Evolutionary conservation across 495 filamentous ascomycete species (phyloP), one percentile per base, ranked within the genome.

Genomic region (Penicillium longicatenatum): DNA sequence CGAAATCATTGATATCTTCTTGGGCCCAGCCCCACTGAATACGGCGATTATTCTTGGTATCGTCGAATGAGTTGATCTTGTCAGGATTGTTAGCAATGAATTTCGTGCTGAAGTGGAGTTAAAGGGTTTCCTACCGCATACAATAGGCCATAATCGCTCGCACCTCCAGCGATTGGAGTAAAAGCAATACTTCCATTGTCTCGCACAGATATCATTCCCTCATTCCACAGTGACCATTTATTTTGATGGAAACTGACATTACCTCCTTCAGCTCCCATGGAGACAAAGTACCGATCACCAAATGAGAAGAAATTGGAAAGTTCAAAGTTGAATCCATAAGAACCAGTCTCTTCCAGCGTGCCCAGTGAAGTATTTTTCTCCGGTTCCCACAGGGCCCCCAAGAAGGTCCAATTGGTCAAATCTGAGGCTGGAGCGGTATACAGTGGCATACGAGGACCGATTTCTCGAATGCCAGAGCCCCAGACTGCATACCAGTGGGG

Each of bases 11-110:
- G 21, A 52, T 50, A 20, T 62, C 60, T 41, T 62, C 60, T 17
- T 53, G 46, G 0, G 60, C 60, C 60, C 60, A 62, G 10, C 60
- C 60, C 55, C 55, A 62, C 42, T 62, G 60, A 22, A 62, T 58
- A 8, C 55, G 55, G 19, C 60, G 60, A 47, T 62, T 59, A 33
- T 62, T 62, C 30, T 62, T 62, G 44, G 42, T 51, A n/a, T 62
- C 60, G 39, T 58, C 57, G 51, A 62, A 59, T 1, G 57, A 54
- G 30, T 51, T 30, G 35, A 59, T 59, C 57, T 59, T 37, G 11
- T 29, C 2, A 9, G 3, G 3, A 14, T 9, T 33, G 24, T 54
- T 45, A 54, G 52, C 4, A 7, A n/a, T 35, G 3, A 22, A 17
- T 1, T 20, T 6, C 16, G 4, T 12, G 10, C 7, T 17, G 30